These are phyloP conservation scores for Calvatia gigantea DNA, from an alignment of 768 basidiomycete genomes.

Conservation along the genomic window DNA sequence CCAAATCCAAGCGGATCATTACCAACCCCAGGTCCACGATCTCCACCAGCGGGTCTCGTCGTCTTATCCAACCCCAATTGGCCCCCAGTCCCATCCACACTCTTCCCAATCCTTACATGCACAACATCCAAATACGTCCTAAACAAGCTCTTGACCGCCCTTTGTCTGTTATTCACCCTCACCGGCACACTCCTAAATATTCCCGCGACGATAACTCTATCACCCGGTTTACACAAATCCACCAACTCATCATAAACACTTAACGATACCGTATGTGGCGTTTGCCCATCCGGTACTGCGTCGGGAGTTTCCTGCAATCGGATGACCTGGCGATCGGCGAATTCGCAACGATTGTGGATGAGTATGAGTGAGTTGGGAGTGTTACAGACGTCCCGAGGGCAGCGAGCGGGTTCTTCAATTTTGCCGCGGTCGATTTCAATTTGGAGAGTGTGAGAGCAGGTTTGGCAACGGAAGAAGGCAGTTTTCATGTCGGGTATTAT, in stretches of 20 bases:
- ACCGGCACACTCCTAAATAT: constrained; percentile 95
- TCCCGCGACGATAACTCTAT: constrained; percentile 85
- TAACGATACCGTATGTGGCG: constrained; percentile 94
- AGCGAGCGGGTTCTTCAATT: constrained; percentile 88
- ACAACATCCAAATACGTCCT: constrained; percentile 97
- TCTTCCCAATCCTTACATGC: constrained; percentile 61
- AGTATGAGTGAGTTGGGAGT: constrained; percentile 89
- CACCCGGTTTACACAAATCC: constrained; percentile 94
- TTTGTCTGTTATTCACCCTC: constrained; percentile 88
- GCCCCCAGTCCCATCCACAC: constrained; percentile 50
- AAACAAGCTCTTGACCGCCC: constrained; percentile 93
- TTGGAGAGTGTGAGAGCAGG: constrained; percentile 95
- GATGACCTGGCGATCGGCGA: constrained; percentile 93
- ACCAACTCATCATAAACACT: constrained; percentile 99
- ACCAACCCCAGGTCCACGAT: constrained; percentile 66
- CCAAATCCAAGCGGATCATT: constrained; percentile 71
- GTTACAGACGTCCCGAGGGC: constrained; percentile 91
- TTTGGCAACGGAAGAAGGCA: constrained; percentile 96
- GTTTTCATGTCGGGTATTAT: constrained; percentile 99
- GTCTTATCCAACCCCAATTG: constrained; percentile 74
- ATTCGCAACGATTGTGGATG: constrained; percentile 96
- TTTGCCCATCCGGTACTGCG: constrained; percentile 96
- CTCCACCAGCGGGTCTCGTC: constrained; percentile 68
- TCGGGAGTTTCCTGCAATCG: constrained; percentile 97
- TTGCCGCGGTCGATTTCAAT: constrained; percentile 98